A percentile compares a stretch with the other conserved stretches of the same genome.
Conservation (phyloP, 1,284 basidiomycete genomes). For the Meira miltonrushii region DNA sequence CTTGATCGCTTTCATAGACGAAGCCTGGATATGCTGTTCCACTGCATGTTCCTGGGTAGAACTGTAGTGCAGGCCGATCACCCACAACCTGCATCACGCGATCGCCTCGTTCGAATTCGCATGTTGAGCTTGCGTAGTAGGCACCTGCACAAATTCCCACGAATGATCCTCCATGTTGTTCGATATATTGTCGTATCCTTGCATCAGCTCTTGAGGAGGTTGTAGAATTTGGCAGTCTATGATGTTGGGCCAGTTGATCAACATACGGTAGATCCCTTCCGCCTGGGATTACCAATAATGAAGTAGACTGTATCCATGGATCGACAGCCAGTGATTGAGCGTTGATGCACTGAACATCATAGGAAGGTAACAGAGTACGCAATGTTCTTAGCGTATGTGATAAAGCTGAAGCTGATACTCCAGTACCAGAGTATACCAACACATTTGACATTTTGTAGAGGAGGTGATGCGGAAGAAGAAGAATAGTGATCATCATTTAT, state of each 20-base stretch:
- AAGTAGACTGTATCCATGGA: slow-evolving; percentile 33
- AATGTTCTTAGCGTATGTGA: slow-evolving; percentile 39
- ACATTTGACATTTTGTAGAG: slow-evolving; percentile 33
- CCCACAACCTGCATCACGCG: slow-evolving; percentile 57
- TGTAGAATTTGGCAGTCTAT: neutral
- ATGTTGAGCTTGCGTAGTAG: slow-evolving; percentile 57
- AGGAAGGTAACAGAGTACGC: slow-evolving; percentile 26
- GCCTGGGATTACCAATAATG: slow-evolving; percentile 39
- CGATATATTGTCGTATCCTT: slow-evolving; percentile 62
- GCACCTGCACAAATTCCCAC: slow-evolving; percentile 65
- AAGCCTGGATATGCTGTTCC: slow-evolving; percentile 62
- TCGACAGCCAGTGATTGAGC: slow-evolving; percentile 32
- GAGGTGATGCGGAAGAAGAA: no score
- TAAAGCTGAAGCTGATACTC: slow-evolving; percentile 41
- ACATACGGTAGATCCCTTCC: slow-evolving; percentile 43
- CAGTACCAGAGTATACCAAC: slow-evolving; percentile 41
- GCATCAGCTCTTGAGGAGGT: slow-evolving; percentile 13
- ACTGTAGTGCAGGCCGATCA: slow-evolving; percentile 57
- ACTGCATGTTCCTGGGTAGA: slow-evolving; percentile 60
- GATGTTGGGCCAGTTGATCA: slow-evolving; percentile 19
- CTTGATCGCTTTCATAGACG: slow-evolving; percentile 57
- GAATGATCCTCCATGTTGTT: slow-evolving; percentile 63
- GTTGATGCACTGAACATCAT: slow-evolving; percentile 39
- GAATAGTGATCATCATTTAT: no score
- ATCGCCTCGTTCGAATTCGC: slow-evolving; percentile 57